These are phyloP conservation scores for Jaltomata sinuosa DNA, from an alignment of 257 asterid genomes.

Conservation along the genomic window DNA sequence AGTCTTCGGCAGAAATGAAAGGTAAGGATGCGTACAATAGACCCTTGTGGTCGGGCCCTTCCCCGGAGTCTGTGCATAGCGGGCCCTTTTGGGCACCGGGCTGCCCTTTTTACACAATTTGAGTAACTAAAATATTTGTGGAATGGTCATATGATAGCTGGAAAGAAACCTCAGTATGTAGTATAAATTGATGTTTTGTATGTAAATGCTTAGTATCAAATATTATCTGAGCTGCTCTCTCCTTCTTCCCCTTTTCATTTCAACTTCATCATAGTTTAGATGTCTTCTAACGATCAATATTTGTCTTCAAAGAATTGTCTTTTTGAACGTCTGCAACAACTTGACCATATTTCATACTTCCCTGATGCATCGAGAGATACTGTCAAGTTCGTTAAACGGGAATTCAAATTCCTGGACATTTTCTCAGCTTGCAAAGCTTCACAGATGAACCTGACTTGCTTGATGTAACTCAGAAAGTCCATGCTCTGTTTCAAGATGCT, in stretches of 20 bases:
- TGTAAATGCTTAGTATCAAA: not conserved
- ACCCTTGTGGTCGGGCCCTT: too few species aligned
- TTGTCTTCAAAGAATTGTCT: not conserved
- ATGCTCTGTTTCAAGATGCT: not conserved
- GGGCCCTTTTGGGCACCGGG: too few species aligned
- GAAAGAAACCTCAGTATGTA: too few species aligned
- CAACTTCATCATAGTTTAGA: not conserved
- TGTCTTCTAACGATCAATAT: not conserved
- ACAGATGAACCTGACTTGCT: not conserved
- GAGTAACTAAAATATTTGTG: too few species aligned
- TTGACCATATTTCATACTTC: not conserved
- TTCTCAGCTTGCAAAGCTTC: not conserved
- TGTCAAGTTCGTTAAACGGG: not conserved
- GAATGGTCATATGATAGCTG: too few species aligned
- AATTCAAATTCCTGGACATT: not conserved
- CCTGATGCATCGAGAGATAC: not conserved
- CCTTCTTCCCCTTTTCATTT: not conserved
- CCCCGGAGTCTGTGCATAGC: too few species aligned
- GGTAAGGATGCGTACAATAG: too few species aligned
- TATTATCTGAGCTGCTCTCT: not conserved
- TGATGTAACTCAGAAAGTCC: not conserved
- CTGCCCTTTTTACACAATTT: too few species aligned
- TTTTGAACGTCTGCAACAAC: not conserved
- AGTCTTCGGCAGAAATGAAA: too few species aligned
- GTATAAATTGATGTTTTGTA: too few species aligned